A percentile compares a stretch with the other conserved stretches of the same genome.
phyloP scores from a whole-genome alignment of 2,329 filamentous ascomycete species.

The Rutstroemia sp. region DNA sequence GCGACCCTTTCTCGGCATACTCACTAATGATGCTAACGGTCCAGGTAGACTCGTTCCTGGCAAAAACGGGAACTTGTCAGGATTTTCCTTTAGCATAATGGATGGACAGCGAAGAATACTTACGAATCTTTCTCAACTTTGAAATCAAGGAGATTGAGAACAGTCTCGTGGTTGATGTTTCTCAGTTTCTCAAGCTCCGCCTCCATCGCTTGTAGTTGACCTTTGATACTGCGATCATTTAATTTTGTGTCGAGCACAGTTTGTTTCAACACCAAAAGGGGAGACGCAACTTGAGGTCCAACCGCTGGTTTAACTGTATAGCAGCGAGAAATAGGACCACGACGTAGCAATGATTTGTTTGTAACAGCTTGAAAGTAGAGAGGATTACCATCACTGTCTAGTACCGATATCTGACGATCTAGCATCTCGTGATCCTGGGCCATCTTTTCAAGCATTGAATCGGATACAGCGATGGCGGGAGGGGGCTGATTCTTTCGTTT shows the following conservation, averaged over 20 bases:
- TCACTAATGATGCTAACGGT: slow-evolving; percentile 69
- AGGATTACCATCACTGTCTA: slow-evolving; percentile 54
- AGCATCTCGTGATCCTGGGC: slow-evolving; percentile 34
- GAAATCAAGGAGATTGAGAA: slow-evolving; percentile 76
- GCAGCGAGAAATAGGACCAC: slow-evolving; percentile 58
- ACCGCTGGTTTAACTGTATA: slow-evolving; percentile 67
- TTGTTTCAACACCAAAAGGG: slow-evolving; percentile 66
- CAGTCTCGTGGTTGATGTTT: slow-evolving; percentile 64
- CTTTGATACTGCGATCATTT: slow-evolving; percentile 57
- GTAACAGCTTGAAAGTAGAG: slow-evolving; percentile 65
- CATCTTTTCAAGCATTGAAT: slow-evolving; percentile 17
- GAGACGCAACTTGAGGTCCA: slow-evolving; percentile 41
- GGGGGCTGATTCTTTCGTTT: slow-evolving; percentile 50
- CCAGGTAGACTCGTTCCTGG: slow-evolving; percentile 43
- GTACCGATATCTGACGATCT: slow-evolving; percentile 58
- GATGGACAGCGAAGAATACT: neutral
- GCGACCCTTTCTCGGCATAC: slow-evolving; percentile 71
- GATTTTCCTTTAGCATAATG: neutral
- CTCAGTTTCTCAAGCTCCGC: slow-evolving; percentile 69
- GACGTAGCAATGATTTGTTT: slow-evolving; percentile 58
- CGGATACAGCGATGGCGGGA: slow-evolving; percentile 18
- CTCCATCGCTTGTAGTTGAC: slow-evolving; percentile 70
- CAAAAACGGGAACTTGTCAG: slow-evolving; percentile 16
- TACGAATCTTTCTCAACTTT: slow-evolving; percentile 58
- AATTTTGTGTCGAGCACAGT: slow-evolving; percentile 50